Percentiles rank a stretch among this genome's conserved stretches.
phyloP scores from a whole-genome alignment of 805 yeast species.

The Starmerella bombi region DNA sequence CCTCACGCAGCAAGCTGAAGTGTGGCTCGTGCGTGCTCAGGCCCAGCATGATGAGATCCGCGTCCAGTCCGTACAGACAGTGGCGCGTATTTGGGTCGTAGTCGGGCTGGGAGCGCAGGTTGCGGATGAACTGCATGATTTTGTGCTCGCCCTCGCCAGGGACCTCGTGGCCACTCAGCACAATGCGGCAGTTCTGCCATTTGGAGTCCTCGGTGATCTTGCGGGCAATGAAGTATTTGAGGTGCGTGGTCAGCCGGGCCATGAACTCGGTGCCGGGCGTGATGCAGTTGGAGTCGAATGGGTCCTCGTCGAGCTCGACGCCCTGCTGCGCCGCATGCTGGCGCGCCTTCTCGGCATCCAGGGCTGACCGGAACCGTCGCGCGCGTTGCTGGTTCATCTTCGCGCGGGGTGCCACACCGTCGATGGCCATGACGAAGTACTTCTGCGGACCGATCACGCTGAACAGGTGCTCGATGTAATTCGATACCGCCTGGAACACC shows the following conservation, averaged over 20 bases:
- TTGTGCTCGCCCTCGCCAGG: slow-evolving; percentile 99
- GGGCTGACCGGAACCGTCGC: slow-evolving; percentile 82
- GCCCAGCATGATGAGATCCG: slow-evolving; percentile 91
- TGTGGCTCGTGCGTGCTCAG: slow-evolving; percentile 97
- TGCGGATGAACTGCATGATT: slow-evolving; percentile 86
- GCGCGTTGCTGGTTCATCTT: slow-evolving; percentile 96
- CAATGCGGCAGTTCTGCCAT: slow-evolving; percentile 78
- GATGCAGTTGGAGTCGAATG: slow-evolving; percentile 92
- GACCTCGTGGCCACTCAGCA: slow-evolving; percentile 87
- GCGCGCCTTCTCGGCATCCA: slow-evolving; percentile 56
- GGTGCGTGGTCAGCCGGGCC: slow-evolving; percentile 71
- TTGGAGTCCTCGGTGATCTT: slow-evolving; percentile 81
- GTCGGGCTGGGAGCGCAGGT: slow-evolving; percentile 73
- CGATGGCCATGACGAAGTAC: slow-evolving; percentile 86
- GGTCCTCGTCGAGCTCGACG: slow-evolving; percentile 59
- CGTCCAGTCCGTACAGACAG: slow-evolving; percentile 93
- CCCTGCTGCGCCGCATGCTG: slow-evolving; percentile 40
- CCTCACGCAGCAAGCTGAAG: slow-evolving; percentile 86
- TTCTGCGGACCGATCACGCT: slow-evolving; percentile 78
- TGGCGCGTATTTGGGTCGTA: slow-evolving; percentile 91
- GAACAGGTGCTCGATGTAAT: slow-evolving; percentile 87
- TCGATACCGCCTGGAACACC: slow-evolving; percentile 83
- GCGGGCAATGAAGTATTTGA: slow-evolving; percentile 84
- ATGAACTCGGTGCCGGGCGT: slow-evolving; percentile 98
- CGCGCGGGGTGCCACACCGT: slow-evolving; percentile 98